Evolutionary conservation across 495 filamentous ascomycete species (phyloP), one percentile per base, ranked within the genome.

Genomic region (Bacidia rubella): DNA sequence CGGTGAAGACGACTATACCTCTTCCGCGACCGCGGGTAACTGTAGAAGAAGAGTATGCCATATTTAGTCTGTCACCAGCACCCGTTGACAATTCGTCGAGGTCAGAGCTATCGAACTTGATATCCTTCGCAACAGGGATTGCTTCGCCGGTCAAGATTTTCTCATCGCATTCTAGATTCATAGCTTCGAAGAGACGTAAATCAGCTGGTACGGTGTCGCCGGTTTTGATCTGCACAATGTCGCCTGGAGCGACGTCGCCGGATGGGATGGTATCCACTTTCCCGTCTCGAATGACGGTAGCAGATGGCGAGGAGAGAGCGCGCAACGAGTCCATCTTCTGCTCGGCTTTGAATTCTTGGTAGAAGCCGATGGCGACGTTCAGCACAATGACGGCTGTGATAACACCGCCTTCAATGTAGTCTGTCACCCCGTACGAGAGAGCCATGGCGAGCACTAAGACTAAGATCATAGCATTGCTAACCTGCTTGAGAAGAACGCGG

Each of bases 391-490:
- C 87, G 24, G 78, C 83, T 3, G 83, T 79, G 19, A 93, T 76
- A 20, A 93, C 87, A 38, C 83, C 83, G 20, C 85, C 88, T 68
- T 94, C 87, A 51, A 94, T 80, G 58, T 80, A 90, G 57, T 90
- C 86, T 26, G 72, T 64, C 38, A 93, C 83, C 48, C 77, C 85
- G 60, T 87, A 93, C 58, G 83, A 86, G 35, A 94, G 70, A 29
- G 74, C 80, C 85, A 92, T 92, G 54, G 86, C 87, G 47, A 93
- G 74, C 27, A 92, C 75, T 21, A 95, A 73, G 32, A 95, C 69
- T 69, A 82, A 59, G 52, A 80, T 77, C 79, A 85, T 84, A 52
- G 80, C 78, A 74, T 83, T 84, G 54, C 70, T 70, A 23, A 82
- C 59, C 61, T 85, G 80, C 53, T 80, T 80, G 42, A 81, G 66